A percentile compares a stretch with the other conserved stretches of the same genome.
phyloP scores from a whole-genome alignment of 208 protist genomes.

The Leishmania martiniquensis region DNA sequence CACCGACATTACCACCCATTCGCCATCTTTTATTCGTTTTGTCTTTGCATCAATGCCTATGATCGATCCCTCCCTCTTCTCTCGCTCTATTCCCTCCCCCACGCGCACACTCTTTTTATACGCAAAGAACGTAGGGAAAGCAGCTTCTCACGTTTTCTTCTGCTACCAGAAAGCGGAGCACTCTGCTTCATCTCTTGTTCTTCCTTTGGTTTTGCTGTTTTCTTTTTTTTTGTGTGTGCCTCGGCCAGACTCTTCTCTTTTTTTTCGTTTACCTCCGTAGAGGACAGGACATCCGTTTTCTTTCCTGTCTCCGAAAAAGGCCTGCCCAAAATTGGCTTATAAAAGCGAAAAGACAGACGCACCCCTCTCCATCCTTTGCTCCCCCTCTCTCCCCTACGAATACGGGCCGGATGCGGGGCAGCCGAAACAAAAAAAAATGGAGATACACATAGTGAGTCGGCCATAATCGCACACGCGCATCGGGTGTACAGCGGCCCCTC shows the following conservation, averaged over 20 bases:
- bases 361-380: not conserved
- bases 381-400: not conserved
- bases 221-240: not conserved
- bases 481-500: not conserved
- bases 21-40: not conserved
- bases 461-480: not conserved
- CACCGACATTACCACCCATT: slow-evolving; percentile 10
- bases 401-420: not conserved
- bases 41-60: slow-evolving; percentile 14
- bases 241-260: slow-evolving; percentile 10
- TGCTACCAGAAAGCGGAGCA: not conserved
- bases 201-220: not conserved
- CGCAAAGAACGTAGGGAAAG: not conserved
- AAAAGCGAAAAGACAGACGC: slow-evolving; percentile 1
- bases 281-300: slow-evolving; percentile 7
- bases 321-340: not conserved
- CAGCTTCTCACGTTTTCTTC: not conserved
- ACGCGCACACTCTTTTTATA: not conserved
- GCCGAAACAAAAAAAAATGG: slow-evolving; percentile 12
- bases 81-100: not conserved
- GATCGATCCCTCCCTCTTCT: not conserved
- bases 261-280: slow-evolving; percentile 14
- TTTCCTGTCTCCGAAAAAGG: slow-evolving; percentile 1
- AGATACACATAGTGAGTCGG: not conserved
- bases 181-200: not conserved